Evolutionary conservation across 1,284 basidiomycete genomes (phyloP).

Genomic region (Stygiomarasmius scandens): DNA sequence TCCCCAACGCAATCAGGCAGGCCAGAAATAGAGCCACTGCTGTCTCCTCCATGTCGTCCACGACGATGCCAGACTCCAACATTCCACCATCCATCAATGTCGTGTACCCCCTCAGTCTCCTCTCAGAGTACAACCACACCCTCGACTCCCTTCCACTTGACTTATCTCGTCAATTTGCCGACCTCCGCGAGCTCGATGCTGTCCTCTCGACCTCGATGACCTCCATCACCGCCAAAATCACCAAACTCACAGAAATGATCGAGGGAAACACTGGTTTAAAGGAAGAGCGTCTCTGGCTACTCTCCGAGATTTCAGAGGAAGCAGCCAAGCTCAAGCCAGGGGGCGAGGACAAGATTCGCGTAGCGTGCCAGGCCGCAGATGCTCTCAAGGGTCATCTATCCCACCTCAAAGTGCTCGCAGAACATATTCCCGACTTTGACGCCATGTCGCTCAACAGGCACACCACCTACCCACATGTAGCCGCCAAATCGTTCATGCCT

Average conservation of each 20-base stretch:
- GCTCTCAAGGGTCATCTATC: conserved; percentile 74
- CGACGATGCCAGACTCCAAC: conserved; percentile 23
- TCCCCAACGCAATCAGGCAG: not conserved
- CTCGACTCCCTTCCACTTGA: conserved; percentile 94
- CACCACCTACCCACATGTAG: conserved; percentile 75
- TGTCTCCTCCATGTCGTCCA: not conserved
- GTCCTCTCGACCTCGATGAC: conserved; percentile 89
- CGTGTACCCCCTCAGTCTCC: conserved; percentile 64
- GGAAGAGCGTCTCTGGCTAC: conserved; percentile 82
- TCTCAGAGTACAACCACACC: conserved; percentile 87
- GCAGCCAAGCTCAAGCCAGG: conserved; percentile 91
- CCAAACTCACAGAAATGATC: conserved; percentile 74
- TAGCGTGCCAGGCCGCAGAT: conserved; percentile 93
- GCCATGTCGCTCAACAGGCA: conserved; percentile 56
- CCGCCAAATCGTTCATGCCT: conserved; percentile 66
- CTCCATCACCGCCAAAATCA: conserved; percentile 79
- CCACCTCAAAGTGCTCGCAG: conserved; percentile 70
- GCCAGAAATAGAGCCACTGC: not conserved
- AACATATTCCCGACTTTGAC: conserved; percentile 71
- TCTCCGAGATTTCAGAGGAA: conserved; percentile 94
- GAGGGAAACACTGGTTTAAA: conserved; percentile 70
- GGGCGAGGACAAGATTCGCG: conserved; percentile 98
- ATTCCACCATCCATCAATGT: conserved; percentile 35
- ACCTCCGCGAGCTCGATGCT: conserved; percentile 97
- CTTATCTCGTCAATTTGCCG: conserved; percentile 91